Conservation (phyloP, 495 filamentous ascomycete genomes). For the Aspergillus diversus region DNA sequence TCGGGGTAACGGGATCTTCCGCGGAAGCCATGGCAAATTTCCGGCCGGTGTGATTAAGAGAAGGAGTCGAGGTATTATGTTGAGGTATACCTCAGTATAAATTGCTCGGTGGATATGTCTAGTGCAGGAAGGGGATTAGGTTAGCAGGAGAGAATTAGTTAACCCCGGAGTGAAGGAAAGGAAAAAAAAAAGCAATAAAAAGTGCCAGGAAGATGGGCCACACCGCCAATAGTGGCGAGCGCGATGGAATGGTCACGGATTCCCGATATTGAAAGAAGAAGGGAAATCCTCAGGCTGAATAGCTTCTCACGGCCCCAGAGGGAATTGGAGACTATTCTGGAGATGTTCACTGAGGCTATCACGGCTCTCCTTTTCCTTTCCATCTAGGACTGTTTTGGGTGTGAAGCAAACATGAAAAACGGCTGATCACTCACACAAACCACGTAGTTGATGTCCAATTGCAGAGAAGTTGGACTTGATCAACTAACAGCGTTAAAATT, state of each 20-base stretch:
- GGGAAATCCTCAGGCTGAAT: too few relatives aligned
- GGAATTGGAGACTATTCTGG: not conserved
- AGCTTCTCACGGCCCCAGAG: not conserved
- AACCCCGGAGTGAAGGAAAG: not conserved
- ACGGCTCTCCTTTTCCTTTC: slow-evolving; percentile 17
- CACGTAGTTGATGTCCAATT: slow-evolving; percentile 20
- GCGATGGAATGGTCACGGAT: too few relatives aligned
- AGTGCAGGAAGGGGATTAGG: not conserved
- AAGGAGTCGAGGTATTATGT: not conserved
- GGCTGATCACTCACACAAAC: slow-evolving; percentile 20
- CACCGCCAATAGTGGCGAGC: not conserved
- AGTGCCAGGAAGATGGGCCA: slow-evolving; percentile 2
- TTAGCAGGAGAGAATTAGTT: slow-evolving; percentile 4
- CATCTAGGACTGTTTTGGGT: not conserved
- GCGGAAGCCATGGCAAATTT: slow-evolving; percentile 40
- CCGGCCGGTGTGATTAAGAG: not conserved
- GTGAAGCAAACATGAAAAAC: slow-evolving; percentile 7
- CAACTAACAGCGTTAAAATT: slow-evolving; percentile 3
- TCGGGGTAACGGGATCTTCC: slow-evolving; percentile 38
- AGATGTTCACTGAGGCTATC: not conserved
- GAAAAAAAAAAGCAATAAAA: slow-evolving; percentile 16
- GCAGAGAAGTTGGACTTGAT: slow-evolving; percentile 5
- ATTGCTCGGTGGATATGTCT: not conserved
- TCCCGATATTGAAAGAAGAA: too few relatives aligned
- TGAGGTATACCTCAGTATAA: not conserved